A percentile compares a stretch with the other conserved stretches of the same genome.
Evolutionary conservation across 179 eudicot species (phyloP).

Genomic region (Nepenthes alata): DNA sequence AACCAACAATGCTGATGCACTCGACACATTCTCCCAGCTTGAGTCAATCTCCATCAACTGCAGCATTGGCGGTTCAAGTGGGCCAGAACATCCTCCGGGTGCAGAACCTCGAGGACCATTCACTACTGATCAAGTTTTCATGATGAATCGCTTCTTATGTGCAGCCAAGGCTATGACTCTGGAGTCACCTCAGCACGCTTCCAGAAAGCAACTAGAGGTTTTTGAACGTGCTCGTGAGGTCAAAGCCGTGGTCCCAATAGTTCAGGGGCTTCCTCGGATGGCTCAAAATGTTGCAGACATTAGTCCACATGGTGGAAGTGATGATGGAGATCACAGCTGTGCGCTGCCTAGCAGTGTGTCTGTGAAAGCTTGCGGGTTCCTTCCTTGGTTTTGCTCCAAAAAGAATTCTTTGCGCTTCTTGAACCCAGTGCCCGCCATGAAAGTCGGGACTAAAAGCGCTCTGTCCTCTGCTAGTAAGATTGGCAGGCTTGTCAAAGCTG

Average conservation of each 20-base stretch:
- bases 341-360: constrained; percentile 24
- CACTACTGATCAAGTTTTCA: constrained; percentile 50
- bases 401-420: constrained; percentile 55
- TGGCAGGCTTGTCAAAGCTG: constrained; percentile 37
- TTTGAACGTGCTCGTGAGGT: constrained; percentile 24
- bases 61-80: constrained; percentile 57
- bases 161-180: constrained; percentile 86
- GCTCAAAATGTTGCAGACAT: constrained; percentile 21
- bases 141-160: constrained; percentile 84
- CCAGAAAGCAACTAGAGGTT: constrained; percentile 38
- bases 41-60: constrained; percentile 56
- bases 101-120: constrained; percentile 16
- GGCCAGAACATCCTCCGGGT: constrained; percentile 20
- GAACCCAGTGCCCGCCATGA: constrained; percentile 66
- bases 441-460: constrained; percentile 36
- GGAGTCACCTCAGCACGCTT: constrained; percentile 53
- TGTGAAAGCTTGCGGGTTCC: constrained; percentile 55
- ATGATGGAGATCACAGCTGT: constrained; percentile 19
- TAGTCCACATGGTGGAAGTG: constrained; percentile 30
- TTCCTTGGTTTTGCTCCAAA: constrained; percentile 66
- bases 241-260: constrained; percentile 19
- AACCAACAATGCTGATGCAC: constrained; percentile 46
- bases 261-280: constrained; percentile 27
- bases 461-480: constrained; percentile 33
- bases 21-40: constrained; percentile 37